Evolutionary conservation across 208 protist species (phyloP).

Genomic region (Polymyxa betae): DNA sequence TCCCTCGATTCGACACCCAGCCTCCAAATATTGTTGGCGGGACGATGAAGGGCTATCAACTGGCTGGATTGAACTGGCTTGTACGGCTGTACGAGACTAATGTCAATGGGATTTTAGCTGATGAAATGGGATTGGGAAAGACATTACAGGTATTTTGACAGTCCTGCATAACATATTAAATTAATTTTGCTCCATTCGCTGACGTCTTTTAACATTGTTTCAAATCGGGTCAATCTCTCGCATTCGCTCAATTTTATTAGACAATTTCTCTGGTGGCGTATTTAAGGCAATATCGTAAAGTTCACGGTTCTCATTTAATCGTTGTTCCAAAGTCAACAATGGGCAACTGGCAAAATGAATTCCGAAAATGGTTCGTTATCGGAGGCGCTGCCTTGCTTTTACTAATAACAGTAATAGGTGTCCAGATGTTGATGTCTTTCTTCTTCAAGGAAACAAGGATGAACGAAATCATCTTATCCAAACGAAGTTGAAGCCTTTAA

Average conservation of each 20-base stretch:
- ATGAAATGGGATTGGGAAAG: slow-evolving; percentile 95
- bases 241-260: too few species aligned
- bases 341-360: slow-evolving; percentile 74
- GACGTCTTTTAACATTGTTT: too few species aligned
- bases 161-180: not conserved
- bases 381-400: not conserved
- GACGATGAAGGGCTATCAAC: slow-evolving; percentile 92
- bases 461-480: slow-evolving; percentile 76
- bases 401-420: not conserved
- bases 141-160: slow-evolving; percentile 79
- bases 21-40: slow-evolving; percentile 65
- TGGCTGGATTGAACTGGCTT: slow-evolving; percentile 96
- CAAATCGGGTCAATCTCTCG: too few species aligned
- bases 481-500: slow-evolving; percentile 6
- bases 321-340: slow-evolving; percentile 75
- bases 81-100: slow-evolving; percentile 73
- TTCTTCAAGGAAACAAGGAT: slow-evolving; percentile 89
- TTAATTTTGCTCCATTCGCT: not conserved
- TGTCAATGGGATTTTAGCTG: slow-evolving; percentile 97
- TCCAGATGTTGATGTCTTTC: slow-evolving; percentile 85
- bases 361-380: slow-evolving; percentile 74
- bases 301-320: slow-evolving; percentile 78
- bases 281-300: slow-evolving; percentile 70
- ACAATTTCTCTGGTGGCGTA: slow-evolving; percentile 93
- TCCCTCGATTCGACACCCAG: slow-evolving; percentile 41